Evolutionary conservation across 768 basidiomycete genomes (phyloP), one percentile per base, ranked within the genome.

Genomic region (Lactifluus piperatus): DNA sequence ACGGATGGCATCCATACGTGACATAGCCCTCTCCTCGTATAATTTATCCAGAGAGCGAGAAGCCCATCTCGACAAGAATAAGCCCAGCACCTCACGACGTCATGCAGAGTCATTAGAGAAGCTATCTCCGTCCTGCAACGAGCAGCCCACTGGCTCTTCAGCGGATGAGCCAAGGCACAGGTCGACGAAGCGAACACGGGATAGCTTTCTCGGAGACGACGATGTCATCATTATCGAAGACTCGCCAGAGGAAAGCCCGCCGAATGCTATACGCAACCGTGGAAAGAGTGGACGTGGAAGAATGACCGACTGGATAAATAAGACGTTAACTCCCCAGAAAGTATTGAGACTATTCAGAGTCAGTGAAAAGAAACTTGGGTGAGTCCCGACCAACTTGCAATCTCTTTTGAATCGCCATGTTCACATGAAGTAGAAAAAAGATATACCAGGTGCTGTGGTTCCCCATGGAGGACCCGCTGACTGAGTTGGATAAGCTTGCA

Each of bases 381-480:
- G 39, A 67, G 79, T 72, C 44, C 36, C 4, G 29, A 20, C 10
- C 22, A 7, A 47, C 24, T 13, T 13, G 24, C 24, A n/a, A 48
- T 11, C 27, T 30, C 26, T 11, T 39, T n/a, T 43, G 20, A n/a
- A 34, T 43, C 47, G 58, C 13, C 29, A 5, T 56, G 48, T 47
- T 71, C 48, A 64, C 50, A 54, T 34, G n/a, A 30, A 29, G n/a
- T 64, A 84, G 84, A 60, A 75, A 71, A 62, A 68, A 77, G 64
- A 76, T 86, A 46, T 93, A 89, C 68, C 93, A 97, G 68, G 81
- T 95, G 18, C 75, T 97, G 30, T 87, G 84, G 66, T 93, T 94
- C 65, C 86, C 89, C 1, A 79, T 93, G 72, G 78, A 75, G 0
- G 73, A 77, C 1, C 83, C 88, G 6, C 71, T 93, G 51, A 77